These are phyloP conservation scores for Bruguiera gymnorhiza DNA, from an alignment of 345 rosid species.

Conservation along the genomic window DNA sequence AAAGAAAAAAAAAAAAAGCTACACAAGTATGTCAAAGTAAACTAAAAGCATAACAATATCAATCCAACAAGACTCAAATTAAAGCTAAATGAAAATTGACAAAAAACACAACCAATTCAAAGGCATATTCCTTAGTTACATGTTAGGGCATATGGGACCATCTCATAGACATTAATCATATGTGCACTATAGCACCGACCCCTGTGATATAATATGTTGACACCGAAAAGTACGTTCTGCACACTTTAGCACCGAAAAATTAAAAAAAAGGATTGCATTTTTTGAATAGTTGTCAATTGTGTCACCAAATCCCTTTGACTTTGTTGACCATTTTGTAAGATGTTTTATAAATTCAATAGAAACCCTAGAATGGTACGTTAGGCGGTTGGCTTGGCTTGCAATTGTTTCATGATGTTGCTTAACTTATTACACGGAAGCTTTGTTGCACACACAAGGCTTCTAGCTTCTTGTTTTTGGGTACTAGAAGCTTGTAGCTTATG, in stretches of 20 bases:
- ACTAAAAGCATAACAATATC: not conserved
- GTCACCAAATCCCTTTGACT: constrained; percentile 11
- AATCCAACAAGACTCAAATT: not conserved
- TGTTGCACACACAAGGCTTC: constrained; percentile 14
- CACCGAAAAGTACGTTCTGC: not conserved
- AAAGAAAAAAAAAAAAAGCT: not conserved
- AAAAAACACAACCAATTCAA: constrained; percentile 11
- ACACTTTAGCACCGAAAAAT: constrained; percentile 20
- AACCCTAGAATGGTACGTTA: constrained; percentile 7
- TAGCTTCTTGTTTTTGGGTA: constrained; percentile 1
- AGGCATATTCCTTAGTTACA: not conserved
- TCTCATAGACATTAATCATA: not conserved
- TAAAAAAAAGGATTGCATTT: not conserved
- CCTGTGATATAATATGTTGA: not conserved
- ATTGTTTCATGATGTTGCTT: constrained; percentile 16
- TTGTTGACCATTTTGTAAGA: constrained; percentile 18
- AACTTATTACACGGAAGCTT: constrained; percentile 20
- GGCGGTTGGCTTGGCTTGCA: not conserved
- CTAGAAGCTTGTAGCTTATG: too few relatives aligned
- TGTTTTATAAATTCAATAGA: constrained; percentile 5
- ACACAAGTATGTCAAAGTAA: not conserved
- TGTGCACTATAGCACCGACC: not conserved
- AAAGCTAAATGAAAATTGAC: not conserved
- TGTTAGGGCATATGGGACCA: not conserved
- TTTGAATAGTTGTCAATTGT: constrained; percentile 2